Conservation (phyloP, 2,329 filamentous ascomycete genomes). For the Pseudocercospora fuligena region DNA sequence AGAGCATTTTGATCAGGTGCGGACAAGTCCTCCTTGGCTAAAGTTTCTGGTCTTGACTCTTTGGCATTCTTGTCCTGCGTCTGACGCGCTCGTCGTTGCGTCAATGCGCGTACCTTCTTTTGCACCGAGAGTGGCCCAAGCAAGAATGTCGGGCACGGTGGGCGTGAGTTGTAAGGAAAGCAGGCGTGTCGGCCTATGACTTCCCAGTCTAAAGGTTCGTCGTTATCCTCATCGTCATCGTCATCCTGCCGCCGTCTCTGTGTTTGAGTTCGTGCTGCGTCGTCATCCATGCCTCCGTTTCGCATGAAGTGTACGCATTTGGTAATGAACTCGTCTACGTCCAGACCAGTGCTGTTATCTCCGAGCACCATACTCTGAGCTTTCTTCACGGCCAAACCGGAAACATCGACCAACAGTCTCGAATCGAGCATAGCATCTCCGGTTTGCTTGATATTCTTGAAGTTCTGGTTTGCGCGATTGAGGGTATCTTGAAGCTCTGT, state of each 20-base stretch:
- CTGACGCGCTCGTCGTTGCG: constrained; percentile 72
- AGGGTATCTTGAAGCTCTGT: constrained; percentile 52
- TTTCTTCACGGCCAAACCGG: constrained; percentile 80
- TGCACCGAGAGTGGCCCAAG: constrained; percentile 88
- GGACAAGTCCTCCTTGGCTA: constrained; percentile 74
- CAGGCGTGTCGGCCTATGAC: constrained; percentile 79
- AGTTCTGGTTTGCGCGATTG: constrained; percentile 59
- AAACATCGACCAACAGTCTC: constrained; percentile 78
- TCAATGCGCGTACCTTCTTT: constrained; percentile 74
- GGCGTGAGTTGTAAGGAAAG: constrained; percentile 72
- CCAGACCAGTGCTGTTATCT: constrained; percentile 73
- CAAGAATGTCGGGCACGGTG: constrained; percentile 80
- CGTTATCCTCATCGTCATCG: constrained; percentile 66
- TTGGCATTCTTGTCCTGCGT: constrained; percentile 70
- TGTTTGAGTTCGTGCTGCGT: constrained; percentile 49
- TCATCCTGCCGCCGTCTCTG: constrained; percentile 32
- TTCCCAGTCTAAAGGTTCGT: constrained; percentile 85
- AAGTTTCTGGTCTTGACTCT: constrained; percentile 74
- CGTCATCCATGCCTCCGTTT: constrained; percentile 58
- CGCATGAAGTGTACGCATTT: constrained; percentile 91
- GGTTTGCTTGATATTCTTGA: constrained; percentile 75
- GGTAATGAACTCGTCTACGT: constrained; percentile 88
- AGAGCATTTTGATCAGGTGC: constrained; percentile 79
- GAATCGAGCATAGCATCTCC: constrained; percentile 90
- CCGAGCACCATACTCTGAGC: constrained; percentile 75